These are phyloP conservation scores for Umbelopsis sp. DNA, from an alignment of 192 early-diverging fungal species.

Conservation along the genomic window DNA sequence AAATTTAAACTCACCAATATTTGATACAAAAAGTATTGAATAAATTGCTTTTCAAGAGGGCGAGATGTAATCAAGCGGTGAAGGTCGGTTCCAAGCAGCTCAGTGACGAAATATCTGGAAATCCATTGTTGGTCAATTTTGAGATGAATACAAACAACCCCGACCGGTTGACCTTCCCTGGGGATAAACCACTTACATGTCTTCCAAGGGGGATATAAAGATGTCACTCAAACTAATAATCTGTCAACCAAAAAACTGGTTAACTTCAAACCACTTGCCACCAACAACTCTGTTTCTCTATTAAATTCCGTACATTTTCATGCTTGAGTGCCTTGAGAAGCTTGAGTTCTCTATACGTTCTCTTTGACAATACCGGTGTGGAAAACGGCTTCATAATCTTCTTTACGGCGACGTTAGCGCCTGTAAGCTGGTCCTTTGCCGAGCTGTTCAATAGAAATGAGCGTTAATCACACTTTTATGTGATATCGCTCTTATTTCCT, in stretches of 20 bases:
- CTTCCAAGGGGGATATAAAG: conserved; percentile 91
- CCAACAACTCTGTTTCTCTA: background rate
- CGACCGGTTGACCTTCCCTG: background rate
- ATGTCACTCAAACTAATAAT: conserved; percentile 93
- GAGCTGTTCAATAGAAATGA: conserved; percentile 57
- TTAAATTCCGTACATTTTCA: conserved; percentile 73
- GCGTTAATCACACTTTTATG: background rate
- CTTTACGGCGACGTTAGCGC: conserved; percentile 89
- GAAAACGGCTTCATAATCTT: conserved; percentile 96
- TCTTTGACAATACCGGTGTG: conserved; percentile 90
- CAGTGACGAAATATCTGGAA: conserved; percentile 91
- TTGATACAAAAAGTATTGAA: conserved; percentile 98
- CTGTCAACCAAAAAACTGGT: conserved; percentile 32
- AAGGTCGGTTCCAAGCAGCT: conserved; percentile 93
- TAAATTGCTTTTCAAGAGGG: conserved; percentile 92
- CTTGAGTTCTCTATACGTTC: conserved; percentile 94
- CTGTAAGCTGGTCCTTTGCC: conserved; percentile 85
- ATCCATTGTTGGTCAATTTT: background rate
- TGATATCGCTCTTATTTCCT: background rate
- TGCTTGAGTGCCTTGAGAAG: conserved; percentile 92
- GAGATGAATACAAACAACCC: background rate
- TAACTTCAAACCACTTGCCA: background rate
- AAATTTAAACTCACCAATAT: conserved; percentile 66
- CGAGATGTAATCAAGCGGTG: conserved; percentile 89
- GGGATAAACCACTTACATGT: conserved; percentile 63